Evolutionary conservation across 2,329 filamentous ascomycete genomes (phyloP), one percentile per base, ranked within the genome.

Genomic region (Colletotrichum sansevieriae): DNA sequence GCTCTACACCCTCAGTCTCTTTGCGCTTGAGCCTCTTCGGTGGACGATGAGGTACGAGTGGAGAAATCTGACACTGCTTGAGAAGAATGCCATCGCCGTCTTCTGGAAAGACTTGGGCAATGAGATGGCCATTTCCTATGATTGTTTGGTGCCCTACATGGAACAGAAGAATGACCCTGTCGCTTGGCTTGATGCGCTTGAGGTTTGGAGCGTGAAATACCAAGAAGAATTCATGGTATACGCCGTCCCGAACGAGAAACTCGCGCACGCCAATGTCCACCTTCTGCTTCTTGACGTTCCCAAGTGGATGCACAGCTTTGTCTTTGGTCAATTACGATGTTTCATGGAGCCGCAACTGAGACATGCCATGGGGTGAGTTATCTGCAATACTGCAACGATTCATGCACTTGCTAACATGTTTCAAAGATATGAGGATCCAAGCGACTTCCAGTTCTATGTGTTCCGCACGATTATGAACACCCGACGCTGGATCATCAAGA

Each of bases 1-100:
- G 81, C 81, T 92, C 0, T 91, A 90, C 76, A 92, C 90, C 0
- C 81, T 92, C 0, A 81, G 83, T 12, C 76, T 90, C 0, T 90
- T 90, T 71, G 83, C 85, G 1, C 76, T 86, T 3, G 85, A 91
- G 70, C 86, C 88, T 0, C 75, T 83, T 8, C 78, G 83, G 9
- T 90, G 87, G 81, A 82, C 88, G 18, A 72, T 81, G 6, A 74
- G 73, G 6, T 86, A 84, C 70, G 89, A 91, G 73, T 91, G 89
- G 88, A 81, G 89, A 4, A 29, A 76, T 10, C 74, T 89, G 9
- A 87, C 80, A 1, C 81, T 84, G 1, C 73, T 90, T 56, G 89
- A 91, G 75, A 79, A 78, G 11, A 87, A 84, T 60, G 88, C 86
- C 0, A 74, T 87, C 25, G 87, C 85, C 1, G 85, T 85, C 0